phyloP scores from a whole-genome alignment of 495 filamentous ascomycete species.

The Paragyromitra xinjiangensis region DNA sequence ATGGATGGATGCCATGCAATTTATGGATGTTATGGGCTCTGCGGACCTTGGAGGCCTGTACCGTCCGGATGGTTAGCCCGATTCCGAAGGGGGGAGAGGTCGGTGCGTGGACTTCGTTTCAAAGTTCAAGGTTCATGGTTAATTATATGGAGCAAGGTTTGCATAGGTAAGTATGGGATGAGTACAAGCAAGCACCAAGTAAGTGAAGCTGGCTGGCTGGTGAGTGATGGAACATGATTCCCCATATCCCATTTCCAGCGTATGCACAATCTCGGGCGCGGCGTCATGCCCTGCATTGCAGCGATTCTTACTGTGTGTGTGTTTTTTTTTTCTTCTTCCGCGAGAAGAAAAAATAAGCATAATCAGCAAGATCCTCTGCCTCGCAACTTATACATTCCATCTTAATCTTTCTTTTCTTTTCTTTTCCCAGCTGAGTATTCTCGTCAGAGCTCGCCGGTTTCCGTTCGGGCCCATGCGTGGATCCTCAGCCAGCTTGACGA shows the following conservation, averaged over 20 bases:
- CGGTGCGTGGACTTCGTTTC: constrained; percentile 35
- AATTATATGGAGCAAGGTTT: constrained; percentile 14
- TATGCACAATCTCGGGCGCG: constrained; percentile 6
- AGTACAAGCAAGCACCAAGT: not conserved
- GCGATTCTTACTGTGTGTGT: not conserved
- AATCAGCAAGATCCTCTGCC: not conserved
- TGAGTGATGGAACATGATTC: constrained; percentile 36
- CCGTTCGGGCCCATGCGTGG: not conserved
- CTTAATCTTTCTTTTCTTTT: not conserved
- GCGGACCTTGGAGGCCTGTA: constrained; percentile 1
- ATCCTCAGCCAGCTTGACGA: constrained; percentile 4
- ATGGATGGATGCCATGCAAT: constrained; percentile 17
- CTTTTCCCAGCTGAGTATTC: not conserved
- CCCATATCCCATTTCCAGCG: constrained; percentile 6
- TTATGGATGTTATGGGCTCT: not conserved
- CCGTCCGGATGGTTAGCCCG: constrained; percentile 43
- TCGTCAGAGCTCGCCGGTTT: constrained; percentile 12
- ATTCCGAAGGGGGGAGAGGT: constrained; percentile 32
- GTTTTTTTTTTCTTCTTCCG: not conserved
- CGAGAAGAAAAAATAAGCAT: not conserved
- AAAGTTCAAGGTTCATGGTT: constrained; percentile 26
- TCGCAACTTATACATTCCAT: not conserved
- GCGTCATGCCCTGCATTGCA: constrained; percentile 19
- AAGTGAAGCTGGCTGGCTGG: constrained; percentile 1
- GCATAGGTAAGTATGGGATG: not conserved